Evolutionary conservation across 1,284 basidiomycete genomes (phyloP), one percentile per base, ranked within the genome.

Genomic region (Microbotryomycetes sp.): DNA sequence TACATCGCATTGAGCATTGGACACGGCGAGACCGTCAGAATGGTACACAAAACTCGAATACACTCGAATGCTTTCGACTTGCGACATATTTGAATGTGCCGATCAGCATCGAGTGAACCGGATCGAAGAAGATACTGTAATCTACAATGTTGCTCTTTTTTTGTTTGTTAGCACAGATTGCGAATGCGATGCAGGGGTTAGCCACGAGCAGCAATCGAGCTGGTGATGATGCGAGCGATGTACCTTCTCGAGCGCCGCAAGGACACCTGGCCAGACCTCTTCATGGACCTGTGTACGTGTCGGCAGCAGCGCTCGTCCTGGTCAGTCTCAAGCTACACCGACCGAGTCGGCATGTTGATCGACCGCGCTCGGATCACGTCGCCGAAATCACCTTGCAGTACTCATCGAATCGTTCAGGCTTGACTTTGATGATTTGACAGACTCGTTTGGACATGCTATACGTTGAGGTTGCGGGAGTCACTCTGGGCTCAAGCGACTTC

Each of bases 381-480:
- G 42, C 9, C 23, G 49, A 15, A 59, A 72, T 49, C 50, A 76
- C 77, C 71, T 75, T 75, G 69, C 83, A 85, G 78, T 89, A 90
- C 71, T 88, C 86, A 6, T 80, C 81, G 49, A 81, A 77, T 3
- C 79, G 76, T 31, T 82, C 80, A 0, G 85, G 83, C 73, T 84
- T 86, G 64, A 89, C 82, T 80, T 86, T 84, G 74, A 88, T 85
- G 60, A 88, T 81, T 71, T 89, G 87, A 72, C 86, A 88, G 60
- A 88, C 78, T 45, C 86, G 82, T 75, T 83, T 84, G 12, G 80
- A 77, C 61, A 45, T 45, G 6, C 22, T 55, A 26, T n/a, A n/a
- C n/a, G n/a, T n/a, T n/a, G n/a, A n/a, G n/a, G n/a, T n/a, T n/a
- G n/a, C n/a, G n/a, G n/a, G n/a, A n/a, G n/a, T n/a, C n/a, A n/a